Evolutionary conservation across 495 filamentous ascomycete genomes (phyloP).

Genomic region (Thozetella sp.): DNA sequence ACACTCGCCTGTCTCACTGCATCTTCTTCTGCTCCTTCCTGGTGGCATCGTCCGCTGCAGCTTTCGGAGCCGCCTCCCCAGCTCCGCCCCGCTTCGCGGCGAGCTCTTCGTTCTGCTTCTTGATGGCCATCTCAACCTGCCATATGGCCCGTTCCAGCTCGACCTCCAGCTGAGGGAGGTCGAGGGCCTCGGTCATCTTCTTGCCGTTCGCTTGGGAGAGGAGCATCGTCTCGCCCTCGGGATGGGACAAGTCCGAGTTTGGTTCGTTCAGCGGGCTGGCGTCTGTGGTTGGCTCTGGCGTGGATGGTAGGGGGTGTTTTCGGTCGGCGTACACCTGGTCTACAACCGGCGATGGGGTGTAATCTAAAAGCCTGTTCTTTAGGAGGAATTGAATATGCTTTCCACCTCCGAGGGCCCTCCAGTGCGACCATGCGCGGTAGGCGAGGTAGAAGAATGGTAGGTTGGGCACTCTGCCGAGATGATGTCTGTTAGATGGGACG

Average conservation of each 20-base stretch:
- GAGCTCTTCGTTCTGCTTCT: conserved; percentile 45
- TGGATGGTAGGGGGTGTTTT: conserved; percentile 24
- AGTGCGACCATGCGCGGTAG: conserved; percentile 75
- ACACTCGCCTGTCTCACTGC: conserved; percentile 10
- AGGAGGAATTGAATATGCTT: conserved; percentile 83
- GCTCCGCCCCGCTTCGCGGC: conserved; percentile 2
- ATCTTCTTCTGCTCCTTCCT: conserved; percentile 17
- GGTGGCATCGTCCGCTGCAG: conserved; percentile 12
- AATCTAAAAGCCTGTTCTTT: conserved; percentile 65
- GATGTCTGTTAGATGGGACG: conserved; percentile 2
- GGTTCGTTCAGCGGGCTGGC: conserved; percentile 18
- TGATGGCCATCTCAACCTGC: conserved; percentile 75
- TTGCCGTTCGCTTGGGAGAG: conserved; percentile 61
- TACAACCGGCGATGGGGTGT: conserved; percentile 63
- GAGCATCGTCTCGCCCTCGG: conserved; percentile 57
- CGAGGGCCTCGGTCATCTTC: conserved; percentile 68
- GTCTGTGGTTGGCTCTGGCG: conserved; percentile 23
- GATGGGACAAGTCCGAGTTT: conserved; percentile 23
- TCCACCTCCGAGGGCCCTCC: conserved; percentile 78
- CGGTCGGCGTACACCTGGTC: conserved; percentile 69
- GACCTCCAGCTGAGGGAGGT: conserved; percentile 80
- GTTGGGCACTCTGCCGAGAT: conserved; percentile 72
- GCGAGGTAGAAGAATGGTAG: conserved; percentile 96
- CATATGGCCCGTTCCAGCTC: conserved; percentile 88
- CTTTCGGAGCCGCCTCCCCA: conserved; percentile 1